Evolutionary conservation across 768 basidiomycete genomes (phyloP).

Genomic region (Agrocybe pediades): DNA sequence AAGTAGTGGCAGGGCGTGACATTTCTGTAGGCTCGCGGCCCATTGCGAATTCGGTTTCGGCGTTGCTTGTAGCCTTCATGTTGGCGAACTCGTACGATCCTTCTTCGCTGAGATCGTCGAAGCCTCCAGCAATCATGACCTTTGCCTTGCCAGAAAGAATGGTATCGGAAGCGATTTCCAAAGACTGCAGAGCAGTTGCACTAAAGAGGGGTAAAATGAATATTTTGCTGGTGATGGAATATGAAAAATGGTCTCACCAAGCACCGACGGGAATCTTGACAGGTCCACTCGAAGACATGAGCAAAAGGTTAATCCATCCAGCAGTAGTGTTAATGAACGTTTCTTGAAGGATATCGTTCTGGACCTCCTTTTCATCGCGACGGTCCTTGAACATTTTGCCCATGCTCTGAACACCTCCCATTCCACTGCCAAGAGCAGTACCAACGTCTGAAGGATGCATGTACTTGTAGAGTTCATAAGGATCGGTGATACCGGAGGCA

Average conservation of each 20-base stretch:
- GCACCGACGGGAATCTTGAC: slow-evolving; percentile 99
- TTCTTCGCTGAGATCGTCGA: slow-evolving; percentile 97
- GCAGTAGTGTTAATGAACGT: slow-evolving; percentile 99
- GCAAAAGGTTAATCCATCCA: slow-evolving; percentile 94
- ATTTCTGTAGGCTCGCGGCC: slow-evolving; percentile 99
- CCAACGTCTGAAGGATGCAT: slow-evolving; percentile 97
- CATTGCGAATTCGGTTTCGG: slow-evolving; percentile 97
- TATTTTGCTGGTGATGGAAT: slow-evolving; percentile 1
- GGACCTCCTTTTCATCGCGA: slow-evolving; percentile 96
- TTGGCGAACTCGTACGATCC: slow-evolving; percentile 99
- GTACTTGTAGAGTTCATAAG: slow-evolving; percentile 96
- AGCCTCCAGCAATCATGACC: slow-evolving; percentile 98
- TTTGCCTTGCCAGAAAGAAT: slow-evolving; percentile 96
- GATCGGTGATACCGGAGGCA: slow-evolving; percentile 96
- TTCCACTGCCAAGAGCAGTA: slow-evolving; percentile 91
- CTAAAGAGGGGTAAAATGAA: slow-evolving; percentile 38
- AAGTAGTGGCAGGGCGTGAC: slow-evolving; percentile 96
- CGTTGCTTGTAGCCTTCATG: slow-evolving; percentile 99
- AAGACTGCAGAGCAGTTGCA: slow-evolving; percentile 95
- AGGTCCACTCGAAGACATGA: slow-evolving; percentile 95
- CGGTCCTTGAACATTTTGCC: slow-evolving; percentile 99
- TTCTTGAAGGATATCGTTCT: slow-evolving; percentile 98
- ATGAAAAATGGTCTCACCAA: slow-evolving; percentile 59
- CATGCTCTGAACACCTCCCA: slow-evolving; percentile 93
- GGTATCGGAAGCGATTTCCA: slow-evolving; percentile 97